phyloP scores from a whole-genome alignment of 257 asterid species.

The Capsicum pubescens region DNA sequence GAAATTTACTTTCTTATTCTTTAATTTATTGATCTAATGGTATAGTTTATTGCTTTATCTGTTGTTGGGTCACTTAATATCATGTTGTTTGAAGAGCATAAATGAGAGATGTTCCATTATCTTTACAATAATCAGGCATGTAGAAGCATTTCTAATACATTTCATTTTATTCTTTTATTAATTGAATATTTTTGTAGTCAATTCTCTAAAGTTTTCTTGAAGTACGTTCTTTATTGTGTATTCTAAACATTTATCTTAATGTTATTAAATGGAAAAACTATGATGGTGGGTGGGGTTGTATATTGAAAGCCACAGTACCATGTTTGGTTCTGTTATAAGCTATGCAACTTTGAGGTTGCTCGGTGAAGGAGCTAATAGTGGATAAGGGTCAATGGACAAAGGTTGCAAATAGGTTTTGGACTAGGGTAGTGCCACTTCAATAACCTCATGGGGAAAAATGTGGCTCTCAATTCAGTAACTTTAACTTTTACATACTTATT shows the following conservation, averaged over 20 bases:
- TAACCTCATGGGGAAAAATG: conserved; percentile 98
- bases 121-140: conserved; percentile 93
- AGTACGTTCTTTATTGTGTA: background rate
- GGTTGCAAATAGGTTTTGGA: conserved; percentile 84
- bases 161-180: background rate
- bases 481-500: background rate
- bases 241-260: background rate
- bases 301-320: conserved; percentile 97
- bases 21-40: background rate
- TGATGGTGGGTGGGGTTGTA: conserved; percentile 99
- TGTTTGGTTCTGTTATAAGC: conserved; percentile 93
- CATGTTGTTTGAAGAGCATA: conserved; percentile 70
- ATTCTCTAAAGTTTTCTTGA: background rate
- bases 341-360: conserved; percentile 92
- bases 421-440: conserved; percentile 91
- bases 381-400: conserved; percentile 94
- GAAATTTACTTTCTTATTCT: background rate
- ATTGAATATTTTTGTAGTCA: background rate
- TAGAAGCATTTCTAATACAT: background rate
- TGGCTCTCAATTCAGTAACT: conserved; percentile 85
- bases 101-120: conserved; percentile 83
- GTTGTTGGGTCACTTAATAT: conserved; percentile 86
- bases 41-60: conserved; percentile 74
- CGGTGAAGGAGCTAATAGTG: conserved; percentile 89
- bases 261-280: conserved; percentile 55